Conservation (phyloP, 1,284 basidiomycete genomes). For the Singerocomus rubriflavus region DNA sequence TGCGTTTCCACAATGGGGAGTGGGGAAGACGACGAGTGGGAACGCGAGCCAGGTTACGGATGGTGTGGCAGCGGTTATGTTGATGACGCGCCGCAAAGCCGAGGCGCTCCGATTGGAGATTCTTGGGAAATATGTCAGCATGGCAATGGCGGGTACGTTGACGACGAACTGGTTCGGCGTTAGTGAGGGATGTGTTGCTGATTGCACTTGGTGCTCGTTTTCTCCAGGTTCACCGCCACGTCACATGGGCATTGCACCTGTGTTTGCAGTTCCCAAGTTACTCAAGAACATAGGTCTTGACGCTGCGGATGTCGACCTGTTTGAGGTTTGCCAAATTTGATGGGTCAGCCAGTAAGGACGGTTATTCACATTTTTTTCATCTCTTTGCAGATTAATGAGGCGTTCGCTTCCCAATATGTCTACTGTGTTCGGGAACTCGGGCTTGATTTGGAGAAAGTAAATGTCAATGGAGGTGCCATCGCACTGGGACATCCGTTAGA, state of each 20-base stretch:
- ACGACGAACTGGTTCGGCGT: not conserved
- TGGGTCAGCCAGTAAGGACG: not conserved
- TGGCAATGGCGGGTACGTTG: constrained; percentile 61
- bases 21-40: constrained; percentile 78
- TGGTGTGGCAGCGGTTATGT: constrained; percentile 79
- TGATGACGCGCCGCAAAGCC: constrained; percentile 87
- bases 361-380: not conserved
- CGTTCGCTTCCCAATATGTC: constrained; percentile 86
- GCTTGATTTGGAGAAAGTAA: constrained; percentile 70
- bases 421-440: constrained; percentile 76
- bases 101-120: constrained; percentile 74
- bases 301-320: constrained; percentile 76
- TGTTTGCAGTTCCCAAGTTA: constrained; percentile 67
- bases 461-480: constrained; percentile 89
- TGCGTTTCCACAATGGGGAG: constrained; percentile 89
- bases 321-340: constrained; percentile 49
- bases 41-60: constrained; percentile 89
- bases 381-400: constrained; percentile 76
- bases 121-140: constrained; percentile 77
- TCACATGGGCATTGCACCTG: constrained; percentile 84
- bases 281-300: constrained; percentile 63
- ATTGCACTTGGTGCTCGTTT: not conserved
- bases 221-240: constrained; percentile 63
- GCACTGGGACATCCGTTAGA: constrained; percentile 83
- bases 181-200: not conserved